Percentiles rank a stretch among this genome's conserved stretches.
These are phyloP conservation scores for Candida bentonensis DNA, from an alignment of 805 yeast genomes.

Conservation along the genomic window DNA sequence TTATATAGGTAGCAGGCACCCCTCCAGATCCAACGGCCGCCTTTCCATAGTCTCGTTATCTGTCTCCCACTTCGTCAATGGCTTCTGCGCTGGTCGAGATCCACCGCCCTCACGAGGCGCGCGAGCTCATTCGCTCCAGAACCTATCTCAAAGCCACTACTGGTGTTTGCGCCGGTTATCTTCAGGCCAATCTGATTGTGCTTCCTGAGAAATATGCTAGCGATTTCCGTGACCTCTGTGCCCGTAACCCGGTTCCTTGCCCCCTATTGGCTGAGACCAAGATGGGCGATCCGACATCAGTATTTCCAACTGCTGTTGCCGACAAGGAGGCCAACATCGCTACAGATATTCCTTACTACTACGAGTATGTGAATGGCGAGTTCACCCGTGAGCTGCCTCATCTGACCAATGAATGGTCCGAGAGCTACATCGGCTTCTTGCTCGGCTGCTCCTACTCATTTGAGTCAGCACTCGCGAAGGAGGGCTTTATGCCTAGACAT, in stretches of 20 bases:
- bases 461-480: constrained; percentile 22
- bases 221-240: constrained; percentile 25
- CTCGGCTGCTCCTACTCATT: constrained; percentile 31
- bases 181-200: constrained; percentile 27
- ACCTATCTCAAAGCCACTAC: not conserved
- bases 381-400: constrained; percentile 8
- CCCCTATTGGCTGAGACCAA: constrained; percentile 23
- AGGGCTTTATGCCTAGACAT: constrained; percentile 16
- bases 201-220: constrained; percentile 21
- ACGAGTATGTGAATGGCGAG: constrained; percentile 22
- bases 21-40: no score
- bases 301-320: not conserved
- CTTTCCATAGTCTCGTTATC: no score
- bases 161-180: constrained; percentile 3
- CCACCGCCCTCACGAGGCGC: not conserved
- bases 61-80: no score
- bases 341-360: constrained; percentile 21
- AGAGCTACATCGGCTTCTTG: constrained; percentile 26
- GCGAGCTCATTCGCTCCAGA: not conserved
- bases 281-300: constrained; percentile 3
- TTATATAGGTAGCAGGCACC: no score
- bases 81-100: not conserved
- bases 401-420: constrained; percentile 22
- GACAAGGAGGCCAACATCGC: constrained; percentile 4
- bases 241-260: constrained; percentile 27